Percentiles rank a stretch among this genome's conserved stretches.
These are phyloP conservation scores for Halophytophthora polymorphica DNA, from an alignment of 352 stramenopile genomes.

Conservation along the genomic window DNA sequence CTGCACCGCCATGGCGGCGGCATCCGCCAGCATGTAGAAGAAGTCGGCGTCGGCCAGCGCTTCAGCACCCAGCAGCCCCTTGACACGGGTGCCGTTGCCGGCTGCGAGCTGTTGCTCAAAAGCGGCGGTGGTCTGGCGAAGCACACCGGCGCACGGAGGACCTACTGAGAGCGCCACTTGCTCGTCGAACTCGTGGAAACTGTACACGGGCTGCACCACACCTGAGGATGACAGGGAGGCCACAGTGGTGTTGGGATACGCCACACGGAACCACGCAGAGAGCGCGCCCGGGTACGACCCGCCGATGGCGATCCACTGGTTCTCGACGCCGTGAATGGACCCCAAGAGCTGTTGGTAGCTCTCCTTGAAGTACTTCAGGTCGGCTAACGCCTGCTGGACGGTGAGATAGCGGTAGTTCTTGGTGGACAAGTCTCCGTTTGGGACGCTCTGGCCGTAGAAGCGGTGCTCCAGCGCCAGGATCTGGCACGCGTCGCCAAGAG, in stretches of 20 bases:
- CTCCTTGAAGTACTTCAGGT: conserved; percentile 84
- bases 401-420: conserved; percentile 74
- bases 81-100: conserved; percentile 54
- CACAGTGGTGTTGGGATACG: conserved; percentile 75
- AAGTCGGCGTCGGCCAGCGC: conserved; percentile 73
- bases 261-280: conserved; percentile 76
- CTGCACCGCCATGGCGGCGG: conserved; percentile 85
- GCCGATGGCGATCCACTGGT: conserved; percentile 76
- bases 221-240: conserved; percentile 72
- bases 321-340: conserved; percentile 4
- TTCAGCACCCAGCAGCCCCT: conserved; percentile 55
- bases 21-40: conserved; percentile 89
- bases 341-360: conserved; percentile 47
- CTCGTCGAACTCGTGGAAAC: conserved; percentile 84
- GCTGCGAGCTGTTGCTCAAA: conserved; percentile 62
- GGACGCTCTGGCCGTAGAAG: conserved; percentile 85
- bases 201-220: conserved; percentile 76
- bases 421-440: conserved; percentile 70
- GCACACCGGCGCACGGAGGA: conserved; percentile 50
- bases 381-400: conserved; percentile 82
- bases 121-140: conserved; percentile 57
- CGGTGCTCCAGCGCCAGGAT: conserved; percentile 85
- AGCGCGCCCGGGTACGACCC: conserved; percentile 83
- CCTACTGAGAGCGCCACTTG: conserved; percentile 62
- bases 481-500: conserved; percentile 14